Evolutionary conservation across 192 early-diverging fungal genomes (phyloP).

Genomic region (Diversispora eburnea): DNA sequence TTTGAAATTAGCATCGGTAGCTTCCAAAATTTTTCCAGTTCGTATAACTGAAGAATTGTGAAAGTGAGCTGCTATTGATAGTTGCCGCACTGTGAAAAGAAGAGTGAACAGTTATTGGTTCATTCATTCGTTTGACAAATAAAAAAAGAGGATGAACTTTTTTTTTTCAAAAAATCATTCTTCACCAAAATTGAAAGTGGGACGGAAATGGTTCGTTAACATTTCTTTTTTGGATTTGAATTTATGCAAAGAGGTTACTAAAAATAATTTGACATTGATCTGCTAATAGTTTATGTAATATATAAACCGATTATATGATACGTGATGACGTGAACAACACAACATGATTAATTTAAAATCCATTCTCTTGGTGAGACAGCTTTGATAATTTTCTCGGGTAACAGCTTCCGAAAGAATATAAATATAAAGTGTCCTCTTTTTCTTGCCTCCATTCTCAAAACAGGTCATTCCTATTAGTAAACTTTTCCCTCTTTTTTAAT

Average conservation of each 20-base stretch:
- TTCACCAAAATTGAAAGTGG: background rate
- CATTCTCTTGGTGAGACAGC: too few species aligned
- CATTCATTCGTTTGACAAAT: background rate
- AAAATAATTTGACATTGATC: background rate
- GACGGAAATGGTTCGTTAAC: constrained; percentile 3
- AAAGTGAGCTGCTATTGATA: constrained; percentile 11
- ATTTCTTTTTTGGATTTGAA: background rate
- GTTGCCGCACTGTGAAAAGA: background rate
- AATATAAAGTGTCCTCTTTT: too few species aligned
- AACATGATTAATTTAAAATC: too few species aligned
- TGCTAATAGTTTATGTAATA: too few species aligned
- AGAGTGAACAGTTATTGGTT: background rate
- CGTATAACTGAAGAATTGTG: constrained; percentile 29
- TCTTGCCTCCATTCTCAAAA: too few species aligned
- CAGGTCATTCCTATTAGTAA: too few species aligned
- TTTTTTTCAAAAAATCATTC: background rate
- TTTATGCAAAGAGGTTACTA: background rate
- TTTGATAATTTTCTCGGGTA: too few species aligned
- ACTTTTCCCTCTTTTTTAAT: background rate
- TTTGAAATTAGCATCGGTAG: constrained; percentile 56
- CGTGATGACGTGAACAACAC: too few species aligned
- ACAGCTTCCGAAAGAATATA: too few species aligned
- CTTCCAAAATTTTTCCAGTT: constrained; percentile 55
- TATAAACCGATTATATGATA: too few species aligned
- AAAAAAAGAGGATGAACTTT: background rate